Evolutionary conservation across 192 early-diverging fungal genomes (phyloP), one percentile per base, ranked within the genome.

Genomic region (Backusella luteola): DNA sequence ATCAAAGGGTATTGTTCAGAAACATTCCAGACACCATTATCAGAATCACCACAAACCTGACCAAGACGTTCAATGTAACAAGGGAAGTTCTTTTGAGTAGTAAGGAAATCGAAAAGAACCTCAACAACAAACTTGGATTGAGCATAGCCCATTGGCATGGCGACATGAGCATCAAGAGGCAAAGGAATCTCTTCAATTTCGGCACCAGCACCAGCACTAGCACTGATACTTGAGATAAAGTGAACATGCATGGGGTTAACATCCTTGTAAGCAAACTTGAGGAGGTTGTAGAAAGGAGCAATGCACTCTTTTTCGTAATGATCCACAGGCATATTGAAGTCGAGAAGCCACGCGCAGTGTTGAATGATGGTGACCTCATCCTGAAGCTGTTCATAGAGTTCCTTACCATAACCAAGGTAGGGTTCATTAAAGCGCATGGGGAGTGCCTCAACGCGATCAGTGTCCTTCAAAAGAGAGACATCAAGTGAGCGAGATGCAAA

Each of bases 311-410:
- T 75, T 8, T 78, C 81, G 73, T 67, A 82, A n/a, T 78, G 73
- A 39, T 38, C 49, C 35, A 84, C 74, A 15, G 77, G 67, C 29
- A 79, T 77, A 29, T 81, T 78, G 59, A 84, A 84, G 17, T 81
- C 74, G 8, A 84, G n/a, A 14, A 78, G 44, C 83, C 83, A 84
- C 7, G 83, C 83, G n/a, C 66, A 72, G 39, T 84, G 83, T 8
- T 73, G 67, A 39, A 84, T 66, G 6, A 80, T 71, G 12, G 77
- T 84, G 17, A 78, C 76, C 73, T 80, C 77, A 11, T 56, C 7
- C 23, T 79, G 71, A 0, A 84, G 34, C 2, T 56, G 46, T n/a
- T 59, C 71, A 71, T 81, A 84, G 9, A 38, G 34, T 17, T 75
- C 76, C 0, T 67, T 44, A 7, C 59, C 32, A 34, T 79, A 74